These are phyloP conservation scores for Ascosphaera apis DNA, from an alignment of 2,329 filamentous ascomycete genomes.

Conservation along the genomic window DNA sequence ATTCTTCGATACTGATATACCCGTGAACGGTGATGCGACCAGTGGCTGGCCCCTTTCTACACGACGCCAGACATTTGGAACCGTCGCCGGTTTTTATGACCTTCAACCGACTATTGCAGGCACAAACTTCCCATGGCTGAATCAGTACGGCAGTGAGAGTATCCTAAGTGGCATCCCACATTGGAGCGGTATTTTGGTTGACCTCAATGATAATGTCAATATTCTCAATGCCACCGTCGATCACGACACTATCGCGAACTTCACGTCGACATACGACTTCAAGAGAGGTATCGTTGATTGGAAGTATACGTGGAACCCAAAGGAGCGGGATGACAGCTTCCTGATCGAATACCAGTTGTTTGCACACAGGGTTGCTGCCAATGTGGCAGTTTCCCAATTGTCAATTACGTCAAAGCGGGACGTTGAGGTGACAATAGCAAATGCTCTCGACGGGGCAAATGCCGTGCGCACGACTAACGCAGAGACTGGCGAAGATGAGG, in stretches of 20 bases:
- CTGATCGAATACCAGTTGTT: constrained; percentile 43
- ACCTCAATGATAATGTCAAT: constrained; percentile 28
- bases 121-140: constrained; percentile 44
- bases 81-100: constrained; percentile 44
- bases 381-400: constrained; percentile 36
- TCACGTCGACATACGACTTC: constrained; percentile 37
- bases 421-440: constrained; percentile 35
- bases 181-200: constrained; percentile 37
- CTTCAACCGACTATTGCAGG: constrained; percentile 33
- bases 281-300: constrained; percentile 39
- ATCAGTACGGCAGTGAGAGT: constrained; percentile 46
- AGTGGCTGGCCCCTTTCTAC: constrained; percentile 47
- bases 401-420: constrained; percentile 32
- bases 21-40: constrained; percentile 28
- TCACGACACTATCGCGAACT: constrained; percentile 34
- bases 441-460: constrained; percentile 43
- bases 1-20: constrained; percentile 35
- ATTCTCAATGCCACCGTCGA: constrained; percentile 36
- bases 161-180: constrained; percentile 51
- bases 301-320: constrained; percentile 43
- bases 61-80: constrained; percentile 40
- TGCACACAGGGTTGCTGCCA: constrained; percentile 38
- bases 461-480: constrained; percentile 41
- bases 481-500: constrained; percentile 30
- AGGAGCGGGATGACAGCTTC: constrained; percentile 23